Evolutionary conservation across 1,284 basidiomycete species (phyloP).

Genomic region (Earliella scabrosa): DNA sequence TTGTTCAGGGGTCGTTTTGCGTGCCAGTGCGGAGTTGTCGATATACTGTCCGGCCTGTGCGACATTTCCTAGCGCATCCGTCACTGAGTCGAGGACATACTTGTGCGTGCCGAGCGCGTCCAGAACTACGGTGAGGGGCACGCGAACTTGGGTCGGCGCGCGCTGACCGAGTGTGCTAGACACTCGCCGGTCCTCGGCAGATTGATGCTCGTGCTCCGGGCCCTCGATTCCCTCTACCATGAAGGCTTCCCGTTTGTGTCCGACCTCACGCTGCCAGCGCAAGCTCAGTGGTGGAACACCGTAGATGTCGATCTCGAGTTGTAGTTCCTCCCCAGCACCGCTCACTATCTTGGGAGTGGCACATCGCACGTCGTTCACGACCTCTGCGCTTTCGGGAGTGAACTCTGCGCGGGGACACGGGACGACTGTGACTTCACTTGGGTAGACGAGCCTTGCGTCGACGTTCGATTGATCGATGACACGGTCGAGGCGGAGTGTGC

Average conservation of each 20-base stretch:
- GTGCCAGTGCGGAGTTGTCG: constrained; percentile 19
- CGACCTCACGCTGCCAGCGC: constrained; percentile 73
- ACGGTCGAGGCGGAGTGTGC: constrained; percentile 72
- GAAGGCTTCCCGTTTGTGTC: constrained; percentile 67
- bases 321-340: constrained; percentile 66
- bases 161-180: constrained; percentile 23
- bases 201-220: constrained; percentile 35
- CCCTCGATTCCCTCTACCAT: constrained; percentile 86
- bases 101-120: constrained; percentile 65
- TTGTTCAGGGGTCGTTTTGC: constrained; percentile 17
- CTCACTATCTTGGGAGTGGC: constrained; percentile 37
- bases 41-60: constrained; percentile 47
- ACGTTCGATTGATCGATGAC: constrained; percentile 73
- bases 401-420: constrained; percentile 84
- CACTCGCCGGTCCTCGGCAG: constrained; percentile 24
- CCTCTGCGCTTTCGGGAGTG: constrained; percentile 46
- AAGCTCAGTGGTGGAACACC: constrained; percentile 84
- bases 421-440: constrained; percentile 74
- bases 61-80: constrained; percentile 76
- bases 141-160: constrained; percentile 58
- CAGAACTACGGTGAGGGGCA: constrained; percentile 71
- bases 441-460: constrained; percentile 66
- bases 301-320: constrained; percentile 69
- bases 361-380: constrained; percentile 65
- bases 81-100: constrained; percentile 74